Evolutionary conservation across 768 basidiomycete genomes (phyloP).

Genomic region (Trametes coccinea): DNA sequence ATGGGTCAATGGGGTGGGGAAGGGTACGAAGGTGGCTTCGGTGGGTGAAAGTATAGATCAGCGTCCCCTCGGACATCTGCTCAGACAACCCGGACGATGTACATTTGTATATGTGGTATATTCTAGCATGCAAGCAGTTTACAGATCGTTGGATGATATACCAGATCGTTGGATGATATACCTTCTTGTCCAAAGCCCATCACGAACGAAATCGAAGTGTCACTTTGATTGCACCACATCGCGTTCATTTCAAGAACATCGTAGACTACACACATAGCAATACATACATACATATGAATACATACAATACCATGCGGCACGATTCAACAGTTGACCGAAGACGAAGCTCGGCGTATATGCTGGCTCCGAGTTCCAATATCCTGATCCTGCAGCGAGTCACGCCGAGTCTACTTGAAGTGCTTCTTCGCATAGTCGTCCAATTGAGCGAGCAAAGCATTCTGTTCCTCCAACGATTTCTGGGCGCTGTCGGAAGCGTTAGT

Average conservation of each 20-base stretch:
- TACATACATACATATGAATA: not conserved
- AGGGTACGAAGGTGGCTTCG: conserved; percentile 35
- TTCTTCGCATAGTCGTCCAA: conserved; percentile 24
- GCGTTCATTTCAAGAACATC: no score
- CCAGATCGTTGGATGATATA: no score
- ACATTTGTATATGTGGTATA: no score
- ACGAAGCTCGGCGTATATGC: not conserved
- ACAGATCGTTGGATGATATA: no score
- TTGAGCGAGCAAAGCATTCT: conserved; percentile 27
- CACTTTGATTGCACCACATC: no score
- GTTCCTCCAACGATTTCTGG: conserved; percentile 27
- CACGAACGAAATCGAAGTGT: no score
- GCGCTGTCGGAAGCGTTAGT: conserved; percentile 9
- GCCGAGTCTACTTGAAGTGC: conserved; percentile 8
- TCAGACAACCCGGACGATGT: no score
- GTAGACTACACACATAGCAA: not conserved
- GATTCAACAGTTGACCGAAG: not conserved
- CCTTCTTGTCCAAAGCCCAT: no score
- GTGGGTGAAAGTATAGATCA: conserved; percentile 28
- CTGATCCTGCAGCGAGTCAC: not conserved
- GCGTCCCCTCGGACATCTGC: not conserved
- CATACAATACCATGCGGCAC: not conserved
- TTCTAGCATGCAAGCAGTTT: no score
- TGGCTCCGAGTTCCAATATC: no score
- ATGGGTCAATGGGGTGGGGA: conserved; percentile 40